phyloP scores from a whole-genome alignment of 441 rosid genomes.

The Aquilaria agallochum region DNA sequence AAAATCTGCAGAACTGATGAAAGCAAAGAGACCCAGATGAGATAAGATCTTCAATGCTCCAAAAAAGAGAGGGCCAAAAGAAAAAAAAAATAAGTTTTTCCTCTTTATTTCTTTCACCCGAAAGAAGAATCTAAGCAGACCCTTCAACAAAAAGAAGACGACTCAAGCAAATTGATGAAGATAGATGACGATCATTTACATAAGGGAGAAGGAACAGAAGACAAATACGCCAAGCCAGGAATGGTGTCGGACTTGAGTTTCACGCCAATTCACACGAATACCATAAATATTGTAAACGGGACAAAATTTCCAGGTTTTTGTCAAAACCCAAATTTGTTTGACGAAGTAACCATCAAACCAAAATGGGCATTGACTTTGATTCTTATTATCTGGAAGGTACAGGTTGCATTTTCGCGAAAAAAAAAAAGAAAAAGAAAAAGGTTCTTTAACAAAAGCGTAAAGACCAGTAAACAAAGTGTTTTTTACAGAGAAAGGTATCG shows the following conservation, averaged over 20 bases:
- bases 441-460: slow-evolving; percentile 10
- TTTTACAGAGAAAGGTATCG: neutral
- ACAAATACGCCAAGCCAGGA: slow-evolving; percentile 27
- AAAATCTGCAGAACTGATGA: slow-evolving; percentile 24
- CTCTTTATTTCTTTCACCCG: slow-evolving; percentile 25
- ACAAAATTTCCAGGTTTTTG: neutral
- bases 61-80: slow-evolving; percentile 18
- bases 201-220: slow-evolving; percentile 18
- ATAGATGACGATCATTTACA: slow-evolving; percentile 13
- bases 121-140: slow-evolving; percentile 24
- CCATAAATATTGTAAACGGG: slow-evolving; percentile 8
- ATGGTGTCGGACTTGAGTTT: slow-evolving; percentile 30
- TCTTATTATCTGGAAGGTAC: slow-evolving; percentile 2
- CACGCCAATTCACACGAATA: slow-evolving; percentile 57
- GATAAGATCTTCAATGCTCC: slow-evolving; percentile 49
- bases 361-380: slow-evolving; percentile 15
- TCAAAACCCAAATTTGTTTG: slow-evolving; percentile 20
- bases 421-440: neutral
- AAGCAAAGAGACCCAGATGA: slow-evolving; percentile 42
- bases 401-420: neutral
- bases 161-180: slow-evolving; percentile 13
- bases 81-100: slow-evolving; percentile 15
- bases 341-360: slow-evolving; percentile 25
- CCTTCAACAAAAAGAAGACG: neutral
- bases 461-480: neutral